phyloP scores from a whole-genome alignment of 2,329 filamentous ascomycete species.

The Apiospora arundinis region DNA sequence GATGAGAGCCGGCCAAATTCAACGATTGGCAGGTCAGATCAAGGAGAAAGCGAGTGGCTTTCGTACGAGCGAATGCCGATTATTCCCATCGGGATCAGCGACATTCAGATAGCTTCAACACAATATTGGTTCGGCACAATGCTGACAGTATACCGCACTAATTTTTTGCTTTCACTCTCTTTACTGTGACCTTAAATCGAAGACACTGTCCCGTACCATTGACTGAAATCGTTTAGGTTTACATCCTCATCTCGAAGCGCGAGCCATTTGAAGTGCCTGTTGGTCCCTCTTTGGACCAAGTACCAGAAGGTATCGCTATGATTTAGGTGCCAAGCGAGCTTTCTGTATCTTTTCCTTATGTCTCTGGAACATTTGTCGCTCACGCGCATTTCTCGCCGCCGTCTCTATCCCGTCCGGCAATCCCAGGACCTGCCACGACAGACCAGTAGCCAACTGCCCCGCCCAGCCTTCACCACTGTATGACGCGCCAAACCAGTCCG shows the following conservation, averaged over 20 bases:
- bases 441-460: too few species aligned
- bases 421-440: neutral
- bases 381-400: neutral
- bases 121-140: neutral
- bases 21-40: neutral
- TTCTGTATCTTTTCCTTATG: neutral
- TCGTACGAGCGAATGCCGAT: neutral
- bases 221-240: neutral
- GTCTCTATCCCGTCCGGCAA: neutral
- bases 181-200: neutral
- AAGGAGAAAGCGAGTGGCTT: neutral
- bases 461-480: neutral
- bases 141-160: neutral
- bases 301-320: neutral
- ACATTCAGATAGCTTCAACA: conserved; percentile 3
- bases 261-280: neutral
- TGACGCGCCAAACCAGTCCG: neutral
- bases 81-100: neutral
- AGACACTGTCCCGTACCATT: neutral
- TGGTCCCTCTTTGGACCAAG: neutral
- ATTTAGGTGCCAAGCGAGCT: neutral
- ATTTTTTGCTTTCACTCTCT: neutral
- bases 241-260: too few species aligned
- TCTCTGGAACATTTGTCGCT: neutral
- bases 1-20: neutral